Base-by-base conservation (phyloP, 768 basidiomycete species). In the Trametes coccinea region DNA sequence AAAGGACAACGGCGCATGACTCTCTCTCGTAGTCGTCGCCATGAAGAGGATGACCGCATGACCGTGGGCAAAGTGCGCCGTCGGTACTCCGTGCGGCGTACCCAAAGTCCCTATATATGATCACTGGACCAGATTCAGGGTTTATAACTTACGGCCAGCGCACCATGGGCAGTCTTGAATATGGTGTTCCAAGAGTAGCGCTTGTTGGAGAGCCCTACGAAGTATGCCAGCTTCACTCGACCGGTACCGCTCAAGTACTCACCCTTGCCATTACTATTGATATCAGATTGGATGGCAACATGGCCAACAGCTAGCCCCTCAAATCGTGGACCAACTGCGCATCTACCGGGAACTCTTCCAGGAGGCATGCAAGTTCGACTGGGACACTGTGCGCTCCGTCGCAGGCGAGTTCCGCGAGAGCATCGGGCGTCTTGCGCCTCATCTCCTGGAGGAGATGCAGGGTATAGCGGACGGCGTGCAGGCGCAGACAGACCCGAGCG, bases 291-390 rank as follows among this genome's bases (percentile, higher is more conserved):
- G 74, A 7, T 40, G 66, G 9, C 54, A 66, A 46, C 75, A 76
- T 59, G 75, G 75, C 30, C 50, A 48, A 16, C 62, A 63, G 22
- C 67, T 75, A n/a, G 67, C 67, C 6, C 46, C 60, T 8, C 72
- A 74, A 53, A 73, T 76, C 53, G 59, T 67, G 17, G 66, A 68
- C 39, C 74, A 75, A 59, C 66, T 76, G 27, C 43, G 52, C 16
- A 70, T 75, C 50, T 76, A 76, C 65, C 63, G 66, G 45, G 70
- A 56, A 6, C 68, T 76, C 48, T 76, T 76, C 65, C 58, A 69
- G 37, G 58, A 64, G 34, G 64, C 66, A 5, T 74, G 72, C 59
- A 72, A 73, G 61, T 67, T 75, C 55, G 68, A 74, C 31, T 76
- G 75, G 75, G 50, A 64, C 13, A 67, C 67, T 48, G 75, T 75